Base-by-base conservation (phyloP, 352 stramenopile species). In the Phytopythium montanum region DNA sequence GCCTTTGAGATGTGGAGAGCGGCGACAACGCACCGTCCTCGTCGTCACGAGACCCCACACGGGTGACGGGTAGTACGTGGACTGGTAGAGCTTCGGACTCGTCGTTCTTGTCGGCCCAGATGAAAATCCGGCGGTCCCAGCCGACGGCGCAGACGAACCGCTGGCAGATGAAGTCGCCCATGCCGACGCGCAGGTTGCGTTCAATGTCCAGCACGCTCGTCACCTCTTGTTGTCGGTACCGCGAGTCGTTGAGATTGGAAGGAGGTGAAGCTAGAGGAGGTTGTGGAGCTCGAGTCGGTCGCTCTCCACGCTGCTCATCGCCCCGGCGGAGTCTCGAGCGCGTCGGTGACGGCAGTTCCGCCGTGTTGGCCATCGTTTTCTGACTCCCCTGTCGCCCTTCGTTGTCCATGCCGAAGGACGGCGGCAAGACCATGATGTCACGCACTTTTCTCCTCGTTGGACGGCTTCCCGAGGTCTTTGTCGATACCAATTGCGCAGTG, bases 71-170 rank as follows among this genome's bases (percentile, higher is more conserved):
- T 21, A 92, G 56, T 3, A 87, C 28, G 48, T 87, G 79, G 9
- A 87, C 65, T 14, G 82, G 82, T 1, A 87, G 59, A 41, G 79
- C 77, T 49, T 88, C 81, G 29, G 75, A 84, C 29, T 90, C 83
- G 36, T 89, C 82, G 54, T 86, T 88, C 62, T 90, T 90, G 69
- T 96, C 87, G 21, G 79, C 84, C 84, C 85, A 96, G 5, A 95
- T 68, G 51, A 88, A 94, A 18, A 96, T 67, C 23, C 73, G 72
- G n/a, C 81, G 78, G 58, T 95, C 87, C 87, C 87, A 96, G 21
- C 87, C 87, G 2, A 90, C 80, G 39, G 76, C 89, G n/a, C 79
- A 89, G 48, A 92, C 81, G 48, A 90, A 89, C 29, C 82, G 70
- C 62, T 92, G 82, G 56, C 82, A 92, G 53, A 89, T 87, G 61